phyloP scores from a whole-genome alignment of 2,329 filamentous ascomycete species.

The Malbranchea cinnamomea region DNA sequence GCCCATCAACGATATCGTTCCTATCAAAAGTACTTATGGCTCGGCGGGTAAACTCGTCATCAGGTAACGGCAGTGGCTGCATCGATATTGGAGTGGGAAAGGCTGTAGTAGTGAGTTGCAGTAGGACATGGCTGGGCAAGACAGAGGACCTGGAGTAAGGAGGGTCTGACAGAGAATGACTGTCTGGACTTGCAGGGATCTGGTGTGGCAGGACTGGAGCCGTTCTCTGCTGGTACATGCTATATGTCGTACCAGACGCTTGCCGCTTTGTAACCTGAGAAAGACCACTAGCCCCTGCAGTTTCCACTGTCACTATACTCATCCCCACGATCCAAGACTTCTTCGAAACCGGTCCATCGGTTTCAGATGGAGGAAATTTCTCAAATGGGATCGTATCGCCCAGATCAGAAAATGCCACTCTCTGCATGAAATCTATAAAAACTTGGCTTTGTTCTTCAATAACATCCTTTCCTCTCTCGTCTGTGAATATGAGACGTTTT shows the following conservation, averaged over 20 bases:
- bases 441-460: slow-evolving; percentile 88
- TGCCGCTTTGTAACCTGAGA: slow-evolving; percentile 37
- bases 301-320: slow-evolving; percentile 37
- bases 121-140: slow-evolving; percentile 31
- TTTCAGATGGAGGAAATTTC: slow-evolving; percentile 25
- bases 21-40: slow-evolving; percentile 72
- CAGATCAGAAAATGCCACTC: slow-evolving; percentile 70
- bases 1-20: slow-evolving; percentile 78
- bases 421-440: slow-evolving; percentile 88
- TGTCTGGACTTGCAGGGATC: slow-evolving; percentile 24
- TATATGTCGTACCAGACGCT: slow-evolving; percentile 36
- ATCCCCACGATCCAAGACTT: slow-evolving; percentile 38
- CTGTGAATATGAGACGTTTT: slow-evolving; percentile 63
- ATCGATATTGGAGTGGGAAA: slow-evolving; percentile 33
- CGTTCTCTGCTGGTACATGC: slow-evolving; percentile 33
- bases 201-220: slow-evolving; percentile 32
- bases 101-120: slow-evolving; percentile 30
- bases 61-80: slow-evolving; percentile 63
- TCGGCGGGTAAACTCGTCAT: slow-evolving; percentile 54
- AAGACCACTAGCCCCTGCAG: slow-evolving; percentile 31
- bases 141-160: slow-evolving; percentile 25
- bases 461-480: slow-evolving; percentile 56
- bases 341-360: slow-evolving; percentile 27
- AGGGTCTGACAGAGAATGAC: slow-evolving; percentile 23
- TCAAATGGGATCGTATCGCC: slow-evolving; percentile 45